Conservation (phyloP, 768 basidiomycete genomes). For the Asterophora parasitica region DNA sequence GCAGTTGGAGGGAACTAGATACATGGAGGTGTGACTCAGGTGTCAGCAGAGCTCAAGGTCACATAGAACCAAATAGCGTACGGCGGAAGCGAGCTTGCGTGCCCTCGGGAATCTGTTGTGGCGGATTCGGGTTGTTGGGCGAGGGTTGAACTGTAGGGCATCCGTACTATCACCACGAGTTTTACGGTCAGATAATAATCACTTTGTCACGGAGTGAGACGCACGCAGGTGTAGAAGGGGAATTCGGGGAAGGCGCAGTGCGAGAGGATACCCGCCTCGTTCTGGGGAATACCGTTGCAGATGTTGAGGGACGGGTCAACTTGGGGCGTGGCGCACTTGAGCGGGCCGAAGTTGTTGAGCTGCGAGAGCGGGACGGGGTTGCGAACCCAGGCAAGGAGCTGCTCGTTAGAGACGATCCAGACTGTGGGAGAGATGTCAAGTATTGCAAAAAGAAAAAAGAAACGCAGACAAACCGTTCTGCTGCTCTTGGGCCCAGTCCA, state of each 20-base stretch:
- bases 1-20: constrained; percentile 61
- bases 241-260: constrained; percentile 69
- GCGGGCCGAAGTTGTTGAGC: constrained; percentile 44
- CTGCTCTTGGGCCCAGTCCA: constrained; percentile 78
- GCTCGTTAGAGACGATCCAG: constrained; percentile 70
- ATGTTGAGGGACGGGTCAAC: constrained; percentile 51
- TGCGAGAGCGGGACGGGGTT: constrained; percentile 64
- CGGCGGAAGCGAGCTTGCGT: constrained; percentile 48
- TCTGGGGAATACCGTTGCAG: constrained; percentile 72
- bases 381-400: constrained; percentile 70
- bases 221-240: constrained; percentile 75
- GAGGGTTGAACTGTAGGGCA: constrained; percentile 57
- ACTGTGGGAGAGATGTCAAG: constrained; percentile 30
- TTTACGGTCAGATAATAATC: not conserved
- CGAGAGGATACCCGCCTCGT: constrained; percentile 56
- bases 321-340: constrained; percentile 63
- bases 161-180: constrained; percentile 48
- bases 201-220: constrained; percentile 20
- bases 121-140: constrained; percentile 59
- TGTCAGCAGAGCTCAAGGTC: not conserved
- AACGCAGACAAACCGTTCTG: constrained; percentile 43
- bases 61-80: constrained; percentile 19
- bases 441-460: not conserved
- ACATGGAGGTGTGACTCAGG: too few relatives aligned
- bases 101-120: constrained; percentile 46